phyloP scores from a whole-genome alignment of 495 filamentous ascomycete genomes.

The Penicillium steckii region DNA sequence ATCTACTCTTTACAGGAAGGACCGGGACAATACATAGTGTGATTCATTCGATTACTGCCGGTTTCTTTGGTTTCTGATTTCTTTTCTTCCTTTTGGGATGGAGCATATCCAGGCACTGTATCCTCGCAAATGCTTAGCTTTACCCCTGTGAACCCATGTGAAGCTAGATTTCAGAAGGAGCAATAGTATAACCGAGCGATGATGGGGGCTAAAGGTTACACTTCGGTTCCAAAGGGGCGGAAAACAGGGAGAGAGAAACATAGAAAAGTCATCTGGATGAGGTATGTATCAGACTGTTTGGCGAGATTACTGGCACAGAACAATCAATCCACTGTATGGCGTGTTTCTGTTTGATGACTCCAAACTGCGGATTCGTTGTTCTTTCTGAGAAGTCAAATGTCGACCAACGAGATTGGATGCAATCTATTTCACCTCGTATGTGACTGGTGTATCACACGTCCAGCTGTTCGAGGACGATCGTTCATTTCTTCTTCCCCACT shows the following conservation, averaged over 20 bases:
- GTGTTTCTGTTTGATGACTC: conserved; percentile 1
- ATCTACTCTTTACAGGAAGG: neutral
- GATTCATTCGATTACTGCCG: neutral
- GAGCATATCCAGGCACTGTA: conserved; percentile 10
- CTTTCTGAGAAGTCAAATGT: neutral
- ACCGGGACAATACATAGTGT: no score
- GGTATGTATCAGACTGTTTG: neutral
- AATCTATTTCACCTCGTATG: neutral
- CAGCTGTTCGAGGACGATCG: neutral
- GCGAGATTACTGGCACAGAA: neutral
- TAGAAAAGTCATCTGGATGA: neutral
- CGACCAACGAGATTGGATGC: neutral
- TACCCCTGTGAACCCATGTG: conserved; percentile 11
- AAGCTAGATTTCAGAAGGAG: neutral
- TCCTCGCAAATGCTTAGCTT: conserved; percentile 21
- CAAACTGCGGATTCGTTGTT: neutral
- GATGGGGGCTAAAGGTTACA: neutral
- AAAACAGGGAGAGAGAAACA: neutral
- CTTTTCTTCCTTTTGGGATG: neutral
- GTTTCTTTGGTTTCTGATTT: neutral
- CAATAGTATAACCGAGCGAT: neutral
- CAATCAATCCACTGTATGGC: neutral
- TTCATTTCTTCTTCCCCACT: neutral
- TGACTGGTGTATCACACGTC: neutral
- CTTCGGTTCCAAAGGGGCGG: neutral